Evolutionary conservation across 768 basidiomycete species (phyloP).

Genomic region (Pholiota molesta): DNA sequence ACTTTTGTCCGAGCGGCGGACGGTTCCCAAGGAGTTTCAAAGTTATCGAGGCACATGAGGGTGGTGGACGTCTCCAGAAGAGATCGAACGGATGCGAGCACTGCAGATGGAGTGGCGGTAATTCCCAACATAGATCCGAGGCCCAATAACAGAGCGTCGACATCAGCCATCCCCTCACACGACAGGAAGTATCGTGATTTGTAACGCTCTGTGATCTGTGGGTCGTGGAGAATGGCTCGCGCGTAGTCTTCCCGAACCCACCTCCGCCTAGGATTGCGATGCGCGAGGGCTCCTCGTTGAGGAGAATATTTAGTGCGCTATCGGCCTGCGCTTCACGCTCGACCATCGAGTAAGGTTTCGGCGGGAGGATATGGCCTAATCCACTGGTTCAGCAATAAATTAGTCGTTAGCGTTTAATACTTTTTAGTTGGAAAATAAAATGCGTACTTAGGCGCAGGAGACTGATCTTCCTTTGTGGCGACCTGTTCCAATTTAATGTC

Average conservation of each 20-base stretch:
- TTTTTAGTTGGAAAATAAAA: not conserved
- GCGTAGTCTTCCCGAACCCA: conserved; percentile 38
- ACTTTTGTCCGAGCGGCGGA: not conserved
- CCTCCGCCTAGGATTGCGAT: conserved; percentile 35
- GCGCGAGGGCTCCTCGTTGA: conserved; percentile 3
- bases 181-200: conserved; percentile 29
- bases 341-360: not conserved
- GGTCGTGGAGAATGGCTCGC: conserved; percentile 27
- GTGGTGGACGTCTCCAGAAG: not conserved
- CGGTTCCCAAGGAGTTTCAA: not conserved
- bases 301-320: not conserved
- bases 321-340: not conserved
- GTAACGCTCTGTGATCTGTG: conserved; percentile 20
- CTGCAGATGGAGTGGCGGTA: not conserved
- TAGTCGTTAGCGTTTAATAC: not conserved
- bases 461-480: no score
- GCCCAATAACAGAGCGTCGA: not conserved
- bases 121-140: not conserved
- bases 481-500: conserved; percentile 1
- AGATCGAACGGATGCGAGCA: not conserved
- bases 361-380: not conserved
- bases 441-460: no score
- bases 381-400: not conserved
- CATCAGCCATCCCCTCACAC: conserved; percentile 24
- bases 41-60: not conserved